Evolutionary conservation across 139 green algal genomes (phyloP).

Genomic region (Tetradesmus lagerheimii): DNA sequence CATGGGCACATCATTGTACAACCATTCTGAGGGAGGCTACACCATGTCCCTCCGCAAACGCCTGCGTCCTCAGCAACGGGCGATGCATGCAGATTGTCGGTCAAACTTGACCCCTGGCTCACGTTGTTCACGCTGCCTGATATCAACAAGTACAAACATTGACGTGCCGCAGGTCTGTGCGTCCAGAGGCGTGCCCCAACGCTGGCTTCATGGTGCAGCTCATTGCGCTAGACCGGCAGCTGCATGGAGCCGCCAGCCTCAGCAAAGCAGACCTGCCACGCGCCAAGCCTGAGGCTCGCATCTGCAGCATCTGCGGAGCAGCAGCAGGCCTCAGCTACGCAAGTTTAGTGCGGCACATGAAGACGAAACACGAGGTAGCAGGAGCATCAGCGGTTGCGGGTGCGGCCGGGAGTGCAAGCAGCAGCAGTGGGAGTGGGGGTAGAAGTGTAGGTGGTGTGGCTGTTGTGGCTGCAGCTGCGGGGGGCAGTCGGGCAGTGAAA

Average conservation of each 20-base stretch:
- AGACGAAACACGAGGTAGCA: conserved; percentile 63
- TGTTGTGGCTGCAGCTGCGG: neutral
- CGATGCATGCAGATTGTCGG: too few relatives aligned
- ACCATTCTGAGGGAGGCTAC: too few relatives aligned
- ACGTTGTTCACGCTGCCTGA: too few relatives aligned
- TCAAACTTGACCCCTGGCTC: too few relatives aligned
- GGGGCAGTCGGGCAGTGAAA: neutral
- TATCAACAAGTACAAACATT: neutral
- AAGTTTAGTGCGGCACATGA: conserved; percentile 80
- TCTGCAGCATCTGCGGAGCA: conserved; percentile 79
- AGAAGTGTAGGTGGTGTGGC: neutral
- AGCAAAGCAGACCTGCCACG: conserved; percentile 63
- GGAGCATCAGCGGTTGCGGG: neutral
- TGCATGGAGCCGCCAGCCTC: conserved; percentile 76
- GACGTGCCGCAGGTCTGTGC: conserved; percentile 34
- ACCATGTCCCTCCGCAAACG: neutral
- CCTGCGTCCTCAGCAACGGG: neutral
- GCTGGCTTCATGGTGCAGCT: conserved; percentile 84
- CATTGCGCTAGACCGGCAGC: conserved; percentile 68
- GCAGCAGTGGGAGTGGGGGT: too few relatives aligned
- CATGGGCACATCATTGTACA: neutral
- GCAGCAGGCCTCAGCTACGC: conserved; percentile 74
- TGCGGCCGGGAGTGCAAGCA: neutral
- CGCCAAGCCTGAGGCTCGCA: conserved; percentile 74
- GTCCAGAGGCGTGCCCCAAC: conserved; percentile 82